These are phyloP conservation scores for Coccinonectria pachysandricola DNA, from an alignment of 2,329 filamentous ascomycete species.

Conservation along the genomic window DNA sequence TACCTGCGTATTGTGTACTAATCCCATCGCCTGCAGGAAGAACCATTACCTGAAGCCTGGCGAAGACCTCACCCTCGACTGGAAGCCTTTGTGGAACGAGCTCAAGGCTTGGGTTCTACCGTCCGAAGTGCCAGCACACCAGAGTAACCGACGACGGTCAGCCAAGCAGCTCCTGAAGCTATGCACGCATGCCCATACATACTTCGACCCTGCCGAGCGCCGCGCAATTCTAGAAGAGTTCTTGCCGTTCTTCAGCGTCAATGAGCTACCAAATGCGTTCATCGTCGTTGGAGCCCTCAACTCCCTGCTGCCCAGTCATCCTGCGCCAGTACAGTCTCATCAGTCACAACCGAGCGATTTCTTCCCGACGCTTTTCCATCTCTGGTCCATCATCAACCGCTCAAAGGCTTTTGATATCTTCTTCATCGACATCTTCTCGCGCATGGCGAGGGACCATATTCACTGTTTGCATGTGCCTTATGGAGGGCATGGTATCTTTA, in stretches of 20 bases:
- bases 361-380: slow-evolving; percentile 87
- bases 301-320: slow-evolving; percentile 74
- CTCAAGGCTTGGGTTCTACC: slow-evolving; percentile 85
- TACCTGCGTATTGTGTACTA: slow-evolving; percentile 3
- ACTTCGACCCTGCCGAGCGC: slow-evolving; percentile 83
- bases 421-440: slow-evolving; percentile 82
- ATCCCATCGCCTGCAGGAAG: slow-evolving; percentile 44
- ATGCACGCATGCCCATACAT: slow-evolving; percentile 80
- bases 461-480: slow-evolving; percentile 67
- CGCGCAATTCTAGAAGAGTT: slow-evolving; percentile 73
- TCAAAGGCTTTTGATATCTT: slow-evolving; percentile 80
- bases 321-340: slow-evolving; percentile 58
- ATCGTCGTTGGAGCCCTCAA: slow-evolving; percentile 86
- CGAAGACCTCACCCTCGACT: slow-evolving; percentile 84
- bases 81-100: slow-evolving; percentile 87
- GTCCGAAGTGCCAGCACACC: slow-evolving; percentile 62
- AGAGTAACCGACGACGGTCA: slow-evolving; percentile 42
- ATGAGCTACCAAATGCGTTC: slow-evolving; percentile 83
- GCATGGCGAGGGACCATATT: slow-evolving; percentile 76
- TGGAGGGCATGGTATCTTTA: slow-evolving; percentile 81
- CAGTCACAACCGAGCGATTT: slow-evolving; percentile 83
- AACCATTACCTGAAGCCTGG: slow-evolving; percentile 91
- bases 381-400: slow-evolving; percentile 88
- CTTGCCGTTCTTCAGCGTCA: slow-evolving; percentile 82
- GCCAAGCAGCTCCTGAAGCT: slow-evolving; percentile 70